A percentile compares a stretch with the other conserved stretches of the same genome.
These are phyloP conservation scores for Suhomyces faveliae DNA, from an alignment of 805 yeast species.

Conservation along the genomic window DNA sequence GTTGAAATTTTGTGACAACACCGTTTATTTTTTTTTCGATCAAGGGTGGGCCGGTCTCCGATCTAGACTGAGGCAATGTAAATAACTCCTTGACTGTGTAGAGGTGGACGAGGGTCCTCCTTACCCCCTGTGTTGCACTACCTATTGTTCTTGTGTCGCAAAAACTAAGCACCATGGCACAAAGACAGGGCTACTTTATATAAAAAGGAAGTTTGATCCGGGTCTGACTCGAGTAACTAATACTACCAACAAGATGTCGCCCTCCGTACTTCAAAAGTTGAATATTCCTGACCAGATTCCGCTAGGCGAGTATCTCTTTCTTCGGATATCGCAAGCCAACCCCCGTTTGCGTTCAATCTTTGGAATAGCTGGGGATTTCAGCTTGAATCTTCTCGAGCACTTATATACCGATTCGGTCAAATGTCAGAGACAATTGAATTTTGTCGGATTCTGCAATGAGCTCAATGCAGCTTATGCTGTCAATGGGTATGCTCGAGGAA, in stretches of 20 bases:
- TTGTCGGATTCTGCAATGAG: constrained; percentile 88
- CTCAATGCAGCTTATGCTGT: constrained; percentile 87
- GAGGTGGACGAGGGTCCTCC: background rate
- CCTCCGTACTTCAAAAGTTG: background rate
- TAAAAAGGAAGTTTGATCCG: background rate
- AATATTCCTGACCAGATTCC: constrained; percentile 32
- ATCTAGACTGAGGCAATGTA: background rate
- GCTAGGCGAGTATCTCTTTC: constrained; percentile 65
- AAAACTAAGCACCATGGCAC: background rate
- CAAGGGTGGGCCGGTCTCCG: too few species aligned
- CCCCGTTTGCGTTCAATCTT: constrained; percentile 54
- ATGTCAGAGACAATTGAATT: constrained; percentile 43
- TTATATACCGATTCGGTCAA: constrained; percentile 47
- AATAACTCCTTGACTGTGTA: background rate
- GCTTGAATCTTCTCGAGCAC: constrained; percentile 65
- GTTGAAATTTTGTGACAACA: too few species aligned
- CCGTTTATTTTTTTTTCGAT: too few species aligned
- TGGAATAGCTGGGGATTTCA: constrained; percentile 82
- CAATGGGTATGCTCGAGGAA: constrained; percentile 79
- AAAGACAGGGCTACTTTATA: background rate
- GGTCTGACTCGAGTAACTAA: background rate
- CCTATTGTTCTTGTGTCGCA: background rate
- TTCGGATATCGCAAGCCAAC: constrained; percentile 52
- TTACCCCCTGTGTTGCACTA: background rate
- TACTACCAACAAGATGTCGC: background rate